phyloP scores from a whole-genome alignment of 1,139 yeast species.

The Schizosaccharomyces versatilis region DNA sequence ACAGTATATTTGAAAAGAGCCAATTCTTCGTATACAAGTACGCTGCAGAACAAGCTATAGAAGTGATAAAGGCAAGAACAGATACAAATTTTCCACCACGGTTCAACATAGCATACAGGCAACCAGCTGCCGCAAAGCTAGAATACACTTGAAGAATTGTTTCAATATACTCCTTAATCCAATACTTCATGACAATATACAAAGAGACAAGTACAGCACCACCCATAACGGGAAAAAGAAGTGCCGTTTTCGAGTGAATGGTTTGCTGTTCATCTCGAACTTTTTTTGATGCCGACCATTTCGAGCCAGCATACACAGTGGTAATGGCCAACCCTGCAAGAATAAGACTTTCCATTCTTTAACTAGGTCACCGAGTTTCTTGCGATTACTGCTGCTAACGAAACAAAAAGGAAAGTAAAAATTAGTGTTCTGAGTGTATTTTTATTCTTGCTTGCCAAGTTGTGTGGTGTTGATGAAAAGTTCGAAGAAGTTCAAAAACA shows the following conservation, averaged over 20 bases:
- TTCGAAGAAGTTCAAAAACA: too few relatives aligned
- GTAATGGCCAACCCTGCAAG: not conserved
- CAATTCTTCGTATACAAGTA: conserved; percentile 19
- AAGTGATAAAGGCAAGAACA: not conserved
- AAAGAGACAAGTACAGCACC: not conserved
- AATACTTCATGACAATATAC: not conserved
- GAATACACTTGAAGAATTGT: not conserved
- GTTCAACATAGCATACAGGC: not conserved
- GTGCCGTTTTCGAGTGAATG: not conserved
- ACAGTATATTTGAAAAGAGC: conserved; percentile 23
- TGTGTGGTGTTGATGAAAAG: too few relatives aligned
- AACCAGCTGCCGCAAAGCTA: not conserved
- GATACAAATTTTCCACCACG: not conserved
- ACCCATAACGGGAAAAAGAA: not conserved
- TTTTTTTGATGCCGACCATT: not conserved
- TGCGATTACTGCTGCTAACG: too few relatives aligned
- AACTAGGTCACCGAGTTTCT: too few relatives aligned
- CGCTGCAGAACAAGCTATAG: conserved; percentile 15
- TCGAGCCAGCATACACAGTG: not conserved
- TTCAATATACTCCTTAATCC: not conserved
- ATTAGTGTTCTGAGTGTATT: too few relatives aligned
- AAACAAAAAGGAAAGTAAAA: too few relatives aligned
- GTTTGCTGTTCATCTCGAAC: not conserved
- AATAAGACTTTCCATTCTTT: not conserved
- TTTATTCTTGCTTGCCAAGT: too few relatives aligned